Conservation (phyloP, 2,329 filamentous ascomycete genomes). For the Diaporthe velutina region DNA sequence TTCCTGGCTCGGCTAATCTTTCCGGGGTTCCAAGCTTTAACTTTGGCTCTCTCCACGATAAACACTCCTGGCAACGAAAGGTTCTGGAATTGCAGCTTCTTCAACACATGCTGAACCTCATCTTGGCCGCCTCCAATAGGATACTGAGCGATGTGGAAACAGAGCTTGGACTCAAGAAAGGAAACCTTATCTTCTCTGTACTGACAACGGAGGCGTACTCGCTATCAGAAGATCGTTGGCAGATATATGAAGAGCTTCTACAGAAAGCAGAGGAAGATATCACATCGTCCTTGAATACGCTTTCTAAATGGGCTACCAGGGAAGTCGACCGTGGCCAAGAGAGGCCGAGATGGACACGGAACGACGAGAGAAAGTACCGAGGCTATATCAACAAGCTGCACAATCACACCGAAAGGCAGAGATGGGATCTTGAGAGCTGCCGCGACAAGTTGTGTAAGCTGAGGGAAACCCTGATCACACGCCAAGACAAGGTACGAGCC, state of each 20-base stretch:
- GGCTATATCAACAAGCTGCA: conserved; percentile 35
- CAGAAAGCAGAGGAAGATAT: conserved; percentile 22
- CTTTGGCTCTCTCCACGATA: conserved; percentile 16
- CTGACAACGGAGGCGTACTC: neutral
- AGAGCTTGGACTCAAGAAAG: conserved; percentile 12
- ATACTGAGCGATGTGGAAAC: neutral
- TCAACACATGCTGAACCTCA: neutral
- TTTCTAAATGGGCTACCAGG: conserved; percentile 44
- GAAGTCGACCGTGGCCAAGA: conserved; percentile 46
- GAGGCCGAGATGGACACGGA: conserved; percentile 48
- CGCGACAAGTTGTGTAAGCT: conserved; percentile 21
- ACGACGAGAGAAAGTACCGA: conserved; percentile 49
- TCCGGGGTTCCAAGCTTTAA: no score
- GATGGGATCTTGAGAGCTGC: neutral
- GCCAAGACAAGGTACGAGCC: conserved; percentile 34
- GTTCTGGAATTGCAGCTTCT: conserved; percentile 46
- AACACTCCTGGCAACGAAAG: conserved; percentile 47
- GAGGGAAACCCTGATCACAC: neutral
- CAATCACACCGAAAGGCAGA: neutral
- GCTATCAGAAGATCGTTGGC: neutral
- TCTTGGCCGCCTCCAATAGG: neutral
- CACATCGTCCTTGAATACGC: neutral
- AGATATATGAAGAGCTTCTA: conserved; percentile 25
- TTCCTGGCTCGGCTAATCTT: neutral
- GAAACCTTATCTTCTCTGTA: neutral